Evolutionary conservation across 2,329 filamentous ascomycete genomes (phyloP), one percentile per base, ranked within the genome.

Genomic region (Colletotrichum sp.): DNA sequence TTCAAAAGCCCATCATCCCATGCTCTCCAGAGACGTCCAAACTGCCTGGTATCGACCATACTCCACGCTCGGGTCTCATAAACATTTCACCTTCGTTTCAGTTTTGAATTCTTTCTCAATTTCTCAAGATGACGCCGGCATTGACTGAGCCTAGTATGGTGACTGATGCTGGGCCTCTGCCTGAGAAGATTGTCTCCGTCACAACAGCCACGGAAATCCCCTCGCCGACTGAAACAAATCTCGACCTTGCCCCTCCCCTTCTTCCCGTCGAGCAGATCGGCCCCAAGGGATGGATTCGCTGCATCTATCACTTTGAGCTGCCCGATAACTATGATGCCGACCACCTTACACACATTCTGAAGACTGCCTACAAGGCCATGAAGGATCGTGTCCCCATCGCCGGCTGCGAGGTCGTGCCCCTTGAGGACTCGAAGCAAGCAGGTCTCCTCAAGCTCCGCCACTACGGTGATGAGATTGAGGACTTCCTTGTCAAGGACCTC

Each of bases 391-490:
- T 66, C 36, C 63, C 69, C 4, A 68, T 76, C 57, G 69, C 69
- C 9, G 69, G 65, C 10, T 76, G 69, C 7, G 70, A 76, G 24
- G 69, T 36, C 9, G 52, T 69, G 9, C 57, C 73, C 2, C 80
- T 85, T 49, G 36, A 77, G 16, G 79, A 80, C 9, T 77, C 80
- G 2, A 82, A 80, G 24, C 83, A 84, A 71, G 79, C 76, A 30
- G 83, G 84, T 1, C 81, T 82, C 8, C 44, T 84, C 69, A 84
- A 82, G 66, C 75, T 84, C 28, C 79, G 81, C 12, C 81, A 62
- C 10, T 78, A 80, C 36, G 69, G 80, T 6, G 73, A 67, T 30
- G 78, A 80, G 39, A 79, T 79, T 32, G 79, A 82, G 32, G 80
- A 79, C 36, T 80, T 83, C 68, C 77, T 68, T 34, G 76, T 71